Evolutionary conservation across 192 early-diverging fungal species (phyloP), one percentile per base, ranked within the genome.

Genomic region (Dimargaris verticillata): DNA sequence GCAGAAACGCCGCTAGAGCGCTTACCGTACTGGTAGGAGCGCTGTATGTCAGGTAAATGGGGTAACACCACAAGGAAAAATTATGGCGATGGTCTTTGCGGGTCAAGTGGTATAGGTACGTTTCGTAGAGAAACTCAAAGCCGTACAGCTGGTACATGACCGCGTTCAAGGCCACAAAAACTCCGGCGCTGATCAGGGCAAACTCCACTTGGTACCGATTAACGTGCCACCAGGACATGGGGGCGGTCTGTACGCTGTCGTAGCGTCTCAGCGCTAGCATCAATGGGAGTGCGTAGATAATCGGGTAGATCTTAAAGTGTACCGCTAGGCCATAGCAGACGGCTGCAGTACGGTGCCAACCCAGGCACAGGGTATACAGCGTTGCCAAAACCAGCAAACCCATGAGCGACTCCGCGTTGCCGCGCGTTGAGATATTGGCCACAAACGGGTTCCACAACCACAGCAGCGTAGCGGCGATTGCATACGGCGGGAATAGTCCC

Each of bases 11-110:
- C 29, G 88, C 24, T 7, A 95, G 70, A 13, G 83, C 75, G 49
- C 87, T 68, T 26, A 76, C 42, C 3, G 73, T 67, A 22, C 72
- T 76, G 28, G 68, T 67, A 3, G 77, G 68, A 13, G 76, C 71
- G 0, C 66, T 67, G 63, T 85, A 83, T 0, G 75, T 78, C 26
- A 99, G 74, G 60, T 97, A 99, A 38, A 99, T 88, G 44, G 91
- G 83, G 63, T 95, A 90, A 62, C 94, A 99, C 81, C 93, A 99
- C 48, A 88, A 66, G 0, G 94, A 96, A 68, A 95, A 99, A 74
- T 99, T 99, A 75, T 99, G 96, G 4, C 96, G 86, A 63, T 96
- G 96, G 71, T 99, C 96, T 70, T 90, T 91, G 64, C 96, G 87
- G 0, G 82, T 88, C 47, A 96, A 66, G 70, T 99, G 96, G 64